Evolutionary conservation across 306 rosid genomes (phyloP), one percentile per base, ranked within the genome.

Genomic region (Pterocarpus santalinus): DNA sequence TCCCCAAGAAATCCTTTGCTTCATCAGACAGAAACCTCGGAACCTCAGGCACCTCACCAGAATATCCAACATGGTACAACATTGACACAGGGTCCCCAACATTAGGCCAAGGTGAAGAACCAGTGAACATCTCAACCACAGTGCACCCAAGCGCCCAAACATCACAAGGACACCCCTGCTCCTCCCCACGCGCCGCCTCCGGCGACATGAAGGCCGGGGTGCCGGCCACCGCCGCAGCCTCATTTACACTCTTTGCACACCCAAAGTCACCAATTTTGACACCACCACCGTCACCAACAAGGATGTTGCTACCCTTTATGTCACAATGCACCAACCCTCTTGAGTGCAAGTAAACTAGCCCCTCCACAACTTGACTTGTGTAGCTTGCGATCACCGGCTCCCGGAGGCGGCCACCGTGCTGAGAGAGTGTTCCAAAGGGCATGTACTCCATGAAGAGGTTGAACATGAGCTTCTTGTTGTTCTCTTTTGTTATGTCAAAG

Each of bases 111-210:
- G 99, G 97, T 3, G 93, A 16, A 55, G 81, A 22, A 3, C 95
- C 96, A 5, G 88, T 86, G 8, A 92, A 89, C 90, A 93, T 91
- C 83, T 96, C 98, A 64, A 96, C 76, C 16, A 96, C 8, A 0
- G 99, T 96, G 41, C 99, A 96, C 44, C 99, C 99, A 61, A 96
- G 92, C 36, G 94, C 88, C 99, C 99, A 96, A 12, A 96, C 80
- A 65, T 96, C 99, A 82, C 91, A 76, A 34, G 94, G 84, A 32
- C 28, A 85, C 10, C 93, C 89, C 86, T 96, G 99, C 34, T 87
- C 93, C 57, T 90, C 97, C 52, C 97, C 97, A 33, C 97, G 97
- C 57, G 94, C 97, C 85, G 76, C 97, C 88, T 96, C 99, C 12
- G 99, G 99, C 0, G 97, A 83, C 98, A 93, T 92, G 68, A 86